Conservation (phyloP, 1,284 basidiomycete species). For the Sporisorium graminicola region DNA sequence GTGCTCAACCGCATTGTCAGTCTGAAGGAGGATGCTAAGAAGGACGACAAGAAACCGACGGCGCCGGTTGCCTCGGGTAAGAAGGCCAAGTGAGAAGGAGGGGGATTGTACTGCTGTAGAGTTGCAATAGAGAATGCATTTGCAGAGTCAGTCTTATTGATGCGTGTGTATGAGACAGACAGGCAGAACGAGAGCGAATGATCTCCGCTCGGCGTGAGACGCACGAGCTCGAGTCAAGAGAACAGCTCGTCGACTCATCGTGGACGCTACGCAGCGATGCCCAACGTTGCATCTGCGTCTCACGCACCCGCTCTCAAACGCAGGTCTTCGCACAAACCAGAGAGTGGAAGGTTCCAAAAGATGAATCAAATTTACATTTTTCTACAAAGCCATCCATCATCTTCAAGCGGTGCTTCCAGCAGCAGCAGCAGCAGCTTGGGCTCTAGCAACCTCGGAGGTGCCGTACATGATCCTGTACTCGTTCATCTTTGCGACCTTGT, state of each 20-base stretch:
- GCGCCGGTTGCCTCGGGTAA: constrained; percentile 12
- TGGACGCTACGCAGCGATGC: too few relatives aligned
- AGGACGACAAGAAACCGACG: constrained; percentile 41
- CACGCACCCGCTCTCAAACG: too few relatives aligned
- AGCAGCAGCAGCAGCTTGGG: constrained; percentile 15
- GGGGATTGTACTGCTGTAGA: too few relatives aligned
- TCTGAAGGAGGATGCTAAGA: constrained; percentile 84
- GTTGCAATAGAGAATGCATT: constrained; percentile 2
- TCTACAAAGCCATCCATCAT: background rate
- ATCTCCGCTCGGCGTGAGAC: too few relatives aligned
- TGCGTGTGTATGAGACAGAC: background rate
- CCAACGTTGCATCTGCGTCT: too few relatives aligned
- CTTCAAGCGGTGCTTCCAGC: constrained; percentile 7
- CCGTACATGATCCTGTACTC: constrained; percentile 86
- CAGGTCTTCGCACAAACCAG: too few relatives aligned
- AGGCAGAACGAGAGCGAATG: too few relatives aligned
- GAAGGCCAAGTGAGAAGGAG: constrained; percentile 26
- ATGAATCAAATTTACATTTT: background rate
- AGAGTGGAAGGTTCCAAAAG: background rate
- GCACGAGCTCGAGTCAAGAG: too few relatives aligned
- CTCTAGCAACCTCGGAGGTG: constrained; percentile 63
- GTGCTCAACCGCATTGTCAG: constrained; percentile 94
- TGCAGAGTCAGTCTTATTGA: background rate
- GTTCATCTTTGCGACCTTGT: constrained; percentile 82
- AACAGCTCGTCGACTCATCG: too few relatives aligned